These are phyloP conservation scores for Paraconiothyrium sp. DNA, from an alignment of 2,329 filamentous ascomycete species.

Conservation along the genomic window DNA sequence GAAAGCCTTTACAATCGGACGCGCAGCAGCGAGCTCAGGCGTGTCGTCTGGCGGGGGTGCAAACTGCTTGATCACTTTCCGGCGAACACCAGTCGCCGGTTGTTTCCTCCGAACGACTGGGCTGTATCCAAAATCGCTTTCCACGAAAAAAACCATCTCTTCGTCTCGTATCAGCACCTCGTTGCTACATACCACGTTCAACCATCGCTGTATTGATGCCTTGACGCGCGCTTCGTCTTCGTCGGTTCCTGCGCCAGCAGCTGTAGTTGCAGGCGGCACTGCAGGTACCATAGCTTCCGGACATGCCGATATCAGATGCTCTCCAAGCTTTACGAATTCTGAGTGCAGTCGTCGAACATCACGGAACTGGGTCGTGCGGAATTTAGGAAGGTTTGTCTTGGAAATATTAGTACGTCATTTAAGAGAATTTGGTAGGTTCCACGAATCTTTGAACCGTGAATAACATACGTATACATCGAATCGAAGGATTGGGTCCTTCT, in stretches of 20 bases:
- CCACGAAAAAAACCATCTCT: conserved; percentile 98
- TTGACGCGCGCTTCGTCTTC: conserved; percentile 94
- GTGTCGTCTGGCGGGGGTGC: conserved; percentile 97
- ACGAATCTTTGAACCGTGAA: not conserved
- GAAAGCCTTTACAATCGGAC: conserved; percentile 92
- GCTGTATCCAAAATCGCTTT: conserved; percentile 98
- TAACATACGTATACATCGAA: conserved; percentile 92
- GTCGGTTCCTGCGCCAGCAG: conserved; percentile 92
- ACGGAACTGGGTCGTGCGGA: conserved; percentile 96
- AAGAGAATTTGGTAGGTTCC: no score
- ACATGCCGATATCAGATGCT: conserved; percentile 96
- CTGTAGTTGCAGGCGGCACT: conserved; percentile 92
- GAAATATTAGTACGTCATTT: conserved; percentile 7
- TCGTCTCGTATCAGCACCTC: conserved; percentile 94
- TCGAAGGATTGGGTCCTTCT: conserved; percentile 92
- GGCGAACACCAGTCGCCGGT: conserved; percentile 91
- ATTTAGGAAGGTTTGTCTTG: conserved; percentile 97
- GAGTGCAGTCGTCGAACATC: conserved; percentile 95
- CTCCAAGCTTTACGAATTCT: conserved; percentile 95
- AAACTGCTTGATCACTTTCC: conserved; percentile 98
- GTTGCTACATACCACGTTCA: conserved; percentile 91
- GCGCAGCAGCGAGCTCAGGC: conserved; percentile 87
- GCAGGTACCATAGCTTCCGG: conserved; percentile 94
- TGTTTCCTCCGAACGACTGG: conserved; percentile 96
- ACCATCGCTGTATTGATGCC: conserved; percentile 88